Percentiles rank a stretch among this genome's conserved stretches.
phyloP scores from a whole-genome alignment of 306 rosid genomes.

The Prunus salicina region DNA sequence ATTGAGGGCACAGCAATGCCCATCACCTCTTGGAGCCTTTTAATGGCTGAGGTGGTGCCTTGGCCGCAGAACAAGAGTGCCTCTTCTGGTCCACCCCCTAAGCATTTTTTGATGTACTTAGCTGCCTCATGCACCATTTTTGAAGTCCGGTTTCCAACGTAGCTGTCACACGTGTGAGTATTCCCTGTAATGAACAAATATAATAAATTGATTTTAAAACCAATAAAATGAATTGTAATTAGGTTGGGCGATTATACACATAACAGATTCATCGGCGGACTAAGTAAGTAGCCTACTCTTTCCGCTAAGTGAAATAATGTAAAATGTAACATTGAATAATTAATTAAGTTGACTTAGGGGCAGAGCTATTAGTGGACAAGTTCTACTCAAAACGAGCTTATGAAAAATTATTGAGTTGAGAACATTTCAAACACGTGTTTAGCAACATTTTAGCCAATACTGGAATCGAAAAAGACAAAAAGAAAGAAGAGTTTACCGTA shows the following conservation, averaged over 20 bases:
- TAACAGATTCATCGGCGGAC: too few relatives aligned
- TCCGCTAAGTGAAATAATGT: too few relatives aligned
- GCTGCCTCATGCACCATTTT: conserved; percentile 54
- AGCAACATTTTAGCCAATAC: too few relatives aligned
- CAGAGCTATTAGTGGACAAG: too few relatives aligned
- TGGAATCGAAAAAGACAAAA: background rate
- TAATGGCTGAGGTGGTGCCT: conserved; percentile 76
- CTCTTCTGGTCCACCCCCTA: conserved; percentile 61
- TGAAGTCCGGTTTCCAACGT: conserved; percentile 74
- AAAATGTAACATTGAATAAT: too few relatives aligned
- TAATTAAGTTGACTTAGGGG: too few relatives aligned
- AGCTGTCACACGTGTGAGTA: conserved; percentile 72
- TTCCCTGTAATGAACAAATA: conserved; percentile 39
- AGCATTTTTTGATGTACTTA: conserved; percentile 56
- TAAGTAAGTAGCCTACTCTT: too few relatives aligned
- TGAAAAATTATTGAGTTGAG: too few relatives aligned
- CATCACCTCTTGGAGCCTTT: conserved; percentile 84
- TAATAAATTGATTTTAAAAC: background rate
- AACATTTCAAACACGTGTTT: too few relatives aligned
- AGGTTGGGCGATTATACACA: too few relatives aligned
- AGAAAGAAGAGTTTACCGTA: conserved; percentile 9
- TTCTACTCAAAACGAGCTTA: too few relatives aligned
- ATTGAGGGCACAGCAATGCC: conserved; percentile 63
- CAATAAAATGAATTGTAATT: too few relatives aligned
- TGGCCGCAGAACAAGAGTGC: conserved; percentile 73